These are phyloP conservation scores for Candida broadrunensis DNA, from an alignment of 805 yeast genomes.

Conservation along the genomic window DNA sequence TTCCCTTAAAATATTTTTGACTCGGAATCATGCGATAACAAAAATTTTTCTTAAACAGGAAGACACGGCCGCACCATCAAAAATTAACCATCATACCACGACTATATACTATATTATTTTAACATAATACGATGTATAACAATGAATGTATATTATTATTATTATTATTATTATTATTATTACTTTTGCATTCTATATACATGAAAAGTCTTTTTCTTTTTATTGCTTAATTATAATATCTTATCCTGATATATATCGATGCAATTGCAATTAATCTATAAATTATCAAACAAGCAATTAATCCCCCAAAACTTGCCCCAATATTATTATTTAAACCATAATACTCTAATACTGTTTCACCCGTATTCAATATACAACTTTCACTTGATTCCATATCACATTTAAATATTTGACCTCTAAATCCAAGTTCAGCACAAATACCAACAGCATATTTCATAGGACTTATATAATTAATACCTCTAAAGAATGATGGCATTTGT, in stretches of 20 bases:
- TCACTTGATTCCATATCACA: slow-evolving; percentile 32
- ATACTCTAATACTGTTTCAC: slow-evolving; percentile 28
- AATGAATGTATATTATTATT: too few relatives aligned
- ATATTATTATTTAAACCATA: slow-evolving; percentile 26
- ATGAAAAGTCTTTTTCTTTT: too few relatives aligned
- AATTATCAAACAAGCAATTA: slow-evolving; percentile 30
- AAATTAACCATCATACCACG: too few relatives aligned
- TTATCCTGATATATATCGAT: slow-evolving; percentile 23
- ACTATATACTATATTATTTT: too few relatives aligned
- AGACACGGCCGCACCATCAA: too few relatives aligned
- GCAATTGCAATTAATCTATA: slow-evolving; percentile 30
- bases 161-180: too few relatives aligned
- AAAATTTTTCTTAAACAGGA: too few relatives aligned
- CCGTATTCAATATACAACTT: slow-evolving; percentile 25
- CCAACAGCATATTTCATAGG: slow-evolving; percentile 75
- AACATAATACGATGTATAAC: too few relatives aligned
- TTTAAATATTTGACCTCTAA: slow-evolving; percentile 45
- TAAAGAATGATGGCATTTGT: slow-evolving; percentile 65
- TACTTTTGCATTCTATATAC: too few relatives aligned
- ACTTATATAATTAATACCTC: slow-evolving; percentile 70
- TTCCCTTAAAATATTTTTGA: too few relatives aligned
- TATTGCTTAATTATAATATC: slow-evolving; percentile 13
- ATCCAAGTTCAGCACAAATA: slow-evolving; percentile 57
- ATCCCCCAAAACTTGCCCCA: slow-evolving; percentile 30
- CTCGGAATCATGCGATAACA: too few relatives aligned